A percentile compares a stretch with the other conserved stretches of the same genome.
These are phyloP conservation scores for Coprinellus micaceus DNA, from an alignment of 768 basidiomycete genomes.

Conservation along the genomic window DNA sequence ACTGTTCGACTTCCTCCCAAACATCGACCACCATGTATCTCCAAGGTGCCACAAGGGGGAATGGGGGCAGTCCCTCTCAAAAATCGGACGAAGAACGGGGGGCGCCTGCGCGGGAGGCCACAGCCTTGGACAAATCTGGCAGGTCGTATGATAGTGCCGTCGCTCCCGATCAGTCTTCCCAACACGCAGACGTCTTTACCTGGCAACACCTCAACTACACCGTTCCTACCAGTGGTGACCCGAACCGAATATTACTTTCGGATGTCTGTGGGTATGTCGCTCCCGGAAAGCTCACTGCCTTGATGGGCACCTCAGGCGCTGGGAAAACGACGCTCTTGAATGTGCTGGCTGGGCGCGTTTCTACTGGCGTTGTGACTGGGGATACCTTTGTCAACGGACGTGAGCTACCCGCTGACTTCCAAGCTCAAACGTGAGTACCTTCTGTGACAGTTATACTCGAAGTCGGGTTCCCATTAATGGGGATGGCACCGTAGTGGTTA, in stretches of 20 bases:
- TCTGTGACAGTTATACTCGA: neutral
- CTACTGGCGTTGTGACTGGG: constrained; percentile 46
- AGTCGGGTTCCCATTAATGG: neutral
- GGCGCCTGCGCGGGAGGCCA: neutral
- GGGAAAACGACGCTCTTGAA: constrained; percentile 59
- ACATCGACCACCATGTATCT: constrained; percentile 54
- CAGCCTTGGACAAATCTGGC: constrained; percentile 22
- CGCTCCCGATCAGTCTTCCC: constrained; percentile 29
- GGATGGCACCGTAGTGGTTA: constrained; percentile 47
- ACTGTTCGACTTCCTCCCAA: constrained; percentile 32
- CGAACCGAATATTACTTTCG: constrained; percentile 50
- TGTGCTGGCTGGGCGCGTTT: constrained; percentile 50
- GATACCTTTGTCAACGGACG: constrained; percentile 56
- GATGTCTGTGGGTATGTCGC: constrained; percentile 78
- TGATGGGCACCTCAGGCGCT: constrained; percentile 61
- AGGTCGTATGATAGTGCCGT: constrained; percentile 17
- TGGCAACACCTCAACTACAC: constrained; percentile 74
- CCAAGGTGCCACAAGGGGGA: constrained; percentile 20
- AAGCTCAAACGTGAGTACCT: constrained; percentile 48
- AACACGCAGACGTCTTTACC: constrained; percentile 60
- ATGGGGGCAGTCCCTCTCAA: constrained; percentile 9
- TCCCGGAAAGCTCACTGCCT: constrained; percentile 77
- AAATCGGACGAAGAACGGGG: constrained; percentile 19
- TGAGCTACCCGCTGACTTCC: constrained; percentile 51
- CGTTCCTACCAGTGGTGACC: constrained; percentile 51